Conservation (phyloP, 495 filamentous ascomycete species). For the Cenococcum geophilum region DNA sequence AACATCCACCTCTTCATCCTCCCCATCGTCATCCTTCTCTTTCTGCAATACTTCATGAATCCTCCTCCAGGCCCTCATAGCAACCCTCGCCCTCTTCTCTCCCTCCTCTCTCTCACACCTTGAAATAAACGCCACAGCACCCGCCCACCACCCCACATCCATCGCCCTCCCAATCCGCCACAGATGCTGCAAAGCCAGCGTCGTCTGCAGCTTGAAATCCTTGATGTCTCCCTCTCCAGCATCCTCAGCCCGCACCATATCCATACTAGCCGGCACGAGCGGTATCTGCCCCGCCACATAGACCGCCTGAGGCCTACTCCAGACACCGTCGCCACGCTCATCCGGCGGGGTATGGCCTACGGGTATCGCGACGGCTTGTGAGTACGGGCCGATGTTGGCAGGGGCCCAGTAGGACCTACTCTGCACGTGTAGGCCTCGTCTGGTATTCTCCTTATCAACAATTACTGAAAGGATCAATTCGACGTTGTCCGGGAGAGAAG, state of each 20-base stretch:
- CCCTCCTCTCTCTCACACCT: conserved; percentile 19
- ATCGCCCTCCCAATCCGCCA: conserved; percentile 73
- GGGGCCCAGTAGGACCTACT: conserved; percentile 95
- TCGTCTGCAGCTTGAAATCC: conserved; percentile 40
- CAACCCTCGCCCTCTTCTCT: conserved; percentile 38
- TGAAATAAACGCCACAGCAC: conserved; percentile 65
- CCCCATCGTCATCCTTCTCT: conserved; percentile 21
- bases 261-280: conserved; percentile 75
- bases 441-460: conserved; percentile 36
- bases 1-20: conserved; percentile 53
- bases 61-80: conserved; percentile 48
- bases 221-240: neutral
- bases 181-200: conserved; percentile 78
- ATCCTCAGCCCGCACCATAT: conserved; percentile 31
- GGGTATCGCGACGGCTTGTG: conserved; percentile 73
- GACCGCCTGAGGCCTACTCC: conserved; percentile 37
- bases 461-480: conserved; percentile 58
- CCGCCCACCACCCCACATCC: conserved; percentile 65
- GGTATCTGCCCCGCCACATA: conserved; percentile 88
- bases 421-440: conserved; percentile 74
- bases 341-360: neutral
- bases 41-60: conserved; percentile 39
- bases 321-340: neutral
- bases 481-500: conserved; percentile 49
- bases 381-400: conserved; percentile 96